Base-by-base conservation (phyloP, 2,329 filamentous ascomycete genomes). In the Venturia asperata region DNA sequence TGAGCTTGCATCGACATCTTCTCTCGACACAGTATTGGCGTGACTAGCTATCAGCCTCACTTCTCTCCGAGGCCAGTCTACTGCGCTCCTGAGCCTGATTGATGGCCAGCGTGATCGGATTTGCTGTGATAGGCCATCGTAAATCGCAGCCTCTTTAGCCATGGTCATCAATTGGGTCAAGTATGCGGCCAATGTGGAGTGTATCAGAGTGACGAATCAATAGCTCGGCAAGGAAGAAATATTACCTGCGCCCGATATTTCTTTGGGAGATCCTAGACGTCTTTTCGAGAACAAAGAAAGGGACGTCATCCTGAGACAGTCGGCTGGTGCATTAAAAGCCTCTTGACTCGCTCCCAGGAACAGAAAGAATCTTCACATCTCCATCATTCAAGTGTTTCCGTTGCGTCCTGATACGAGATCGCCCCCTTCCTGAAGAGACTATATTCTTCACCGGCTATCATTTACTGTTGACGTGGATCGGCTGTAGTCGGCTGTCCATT, bases 251-350 rank as follows among this genome's bases (percentile, higher is more conserved):
- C 27, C 52, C 19, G 27, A 37, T 15, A 39, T 58, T 5, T 4
- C n/a, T 58, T 37, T 58, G 52, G 27, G 52, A 58, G 9, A 37
- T 37, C 3, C 27, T 21, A 19, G 52, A 34, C 52, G 1, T 17
- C 52, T 37, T 17, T 58, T 27, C 2, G 52, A 58, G 52, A 58
- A 58, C 52, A 58, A 58, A 58, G 30, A 58, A 13, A 15, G 17
- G 30, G 52, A 58, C 37, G 52, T 37, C 13, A 39, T 37, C 15
- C 5, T 19, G 19, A 37, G 49, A 27, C 52, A 21, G 52, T 27
- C 30, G 27, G n/a, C 17, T 37, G 30, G 27, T 58, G 52, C 37
- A 58, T 58, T 37, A 58, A 58, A 58, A 58, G 52, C 30, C 30
- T 27, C 10, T 6, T 37, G 15, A 21, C 5, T 9, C 39, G 37